phyloP scores from a whole-genome alignment of 805 yeast species.

The Pichia ethanolica region DNA sequence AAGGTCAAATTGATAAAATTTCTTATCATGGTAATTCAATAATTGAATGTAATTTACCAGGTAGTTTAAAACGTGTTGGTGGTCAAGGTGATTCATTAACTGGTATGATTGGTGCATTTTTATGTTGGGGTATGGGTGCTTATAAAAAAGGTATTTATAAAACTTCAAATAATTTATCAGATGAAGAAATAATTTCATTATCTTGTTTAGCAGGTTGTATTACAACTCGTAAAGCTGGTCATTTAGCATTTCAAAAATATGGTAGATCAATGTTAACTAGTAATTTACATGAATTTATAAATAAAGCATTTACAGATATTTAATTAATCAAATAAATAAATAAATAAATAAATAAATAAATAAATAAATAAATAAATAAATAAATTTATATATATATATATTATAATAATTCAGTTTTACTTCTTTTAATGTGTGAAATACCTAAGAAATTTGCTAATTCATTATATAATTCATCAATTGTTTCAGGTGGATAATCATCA shows the following conservation, averaged over 20 bases:
- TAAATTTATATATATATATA: not conserved
- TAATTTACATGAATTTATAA: constrained; percentile 64
- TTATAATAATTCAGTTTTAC: not conserved
- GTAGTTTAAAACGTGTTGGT: constrained; percentile 78
- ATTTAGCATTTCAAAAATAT: constrained; percentile 53
- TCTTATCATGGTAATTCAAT: constrained; percentile 37
- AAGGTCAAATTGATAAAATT: constrained; percentile 64
- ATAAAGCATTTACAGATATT: constrained; percentile 43
- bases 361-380: not conserved
- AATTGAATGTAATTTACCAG: constrained; percentile 40
- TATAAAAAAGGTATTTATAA: constrained; percentile 50
- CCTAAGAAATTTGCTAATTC: constrained; percentile 68
- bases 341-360: not conserved
- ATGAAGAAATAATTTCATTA: constrained; percentile 31
- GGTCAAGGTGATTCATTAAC: constrained; percentile 95
- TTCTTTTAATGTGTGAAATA: constrained; percentile 10
- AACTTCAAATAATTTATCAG: constrained; percentile 24
- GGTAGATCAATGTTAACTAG: constrained; percentile 83
- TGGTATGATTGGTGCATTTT: constrained; percentile 75
- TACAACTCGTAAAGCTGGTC: constrained; percentile 58
- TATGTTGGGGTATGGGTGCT: constrained; percentile 70
- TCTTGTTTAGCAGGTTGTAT: constrained; percentile 69
- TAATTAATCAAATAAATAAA: not conserved
- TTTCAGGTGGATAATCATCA: constrained; percentile 36
- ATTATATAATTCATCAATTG: constrained; percentile 48